Percentiles rank a stretch among this genome's conserved stretches.
phyloP scores from a whole-genome alignment of 2,329 filamentous ascomycete genomes.

The Didymella pomorum region DNA sequence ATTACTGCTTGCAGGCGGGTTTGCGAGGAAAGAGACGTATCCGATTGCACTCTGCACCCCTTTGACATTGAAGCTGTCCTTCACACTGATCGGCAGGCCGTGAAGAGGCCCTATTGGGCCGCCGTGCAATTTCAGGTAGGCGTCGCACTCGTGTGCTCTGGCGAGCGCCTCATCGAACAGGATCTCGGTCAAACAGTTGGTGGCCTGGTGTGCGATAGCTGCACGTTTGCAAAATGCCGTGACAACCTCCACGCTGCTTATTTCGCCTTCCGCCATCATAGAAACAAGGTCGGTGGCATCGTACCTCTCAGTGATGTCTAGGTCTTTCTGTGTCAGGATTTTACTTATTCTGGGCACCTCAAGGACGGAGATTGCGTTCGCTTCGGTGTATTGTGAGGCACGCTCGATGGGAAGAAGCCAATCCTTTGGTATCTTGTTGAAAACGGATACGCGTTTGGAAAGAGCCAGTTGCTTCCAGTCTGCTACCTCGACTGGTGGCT shows the following conservation, averaged over 20 bases:
- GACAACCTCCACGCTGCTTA: slow-evolving; percentile 55
- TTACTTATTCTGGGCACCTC: slow-evolving; percentile 43
- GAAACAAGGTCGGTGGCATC: slow-evolving; percentile 45
- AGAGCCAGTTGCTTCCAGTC: slow-evolving; percentile 44
- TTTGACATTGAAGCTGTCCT: slow-evolving; percentile 68
- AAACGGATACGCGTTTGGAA: slow-evolving; percentile 39
- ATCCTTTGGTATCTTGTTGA: slow-evolving; percentile 41
- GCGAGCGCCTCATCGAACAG: slow-evolving; percentile 54
- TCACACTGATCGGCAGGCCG: slow-evolving; percentile 58
- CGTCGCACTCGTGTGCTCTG: slow-evolving; percentile 51
- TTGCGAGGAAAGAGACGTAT: slow-evolving; percentile 58
- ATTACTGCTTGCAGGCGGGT: slow-evolving; percentile 44
- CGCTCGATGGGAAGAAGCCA: slow-evolving; percentile 43
- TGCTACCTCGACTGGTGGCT: slow-evolving; percentile 9
- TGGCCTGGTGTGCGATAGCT: slow-evolving; percentile 66
- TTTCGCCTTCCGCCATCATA: slow-evolving; percentile 32
- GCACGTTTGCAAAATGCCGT: slow-evolving; percentile 63
- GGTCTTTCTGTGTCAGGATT: slow-evolving; percentile 42
- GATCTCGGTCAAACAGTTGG: slow-evolving; percentile 57
- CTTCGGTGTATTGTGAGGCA: slow-evolving; percentile 28
- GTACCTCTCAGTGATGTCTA: slow-evolving; percentile 47
- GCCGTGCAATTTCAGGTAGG: slow-evolving; percentile 47
- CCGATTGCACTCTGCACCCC: slow-evolving; percentile 66
- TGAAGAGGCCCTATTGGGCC: slow-evolving; percentile 60
- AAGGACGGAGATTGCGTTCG: slow-evolving; percentile 37